Evolutionary conservation across 148 eudicot genomes (phyloP).

Genomic region (Rhododendron kiyosumense): DNA sequence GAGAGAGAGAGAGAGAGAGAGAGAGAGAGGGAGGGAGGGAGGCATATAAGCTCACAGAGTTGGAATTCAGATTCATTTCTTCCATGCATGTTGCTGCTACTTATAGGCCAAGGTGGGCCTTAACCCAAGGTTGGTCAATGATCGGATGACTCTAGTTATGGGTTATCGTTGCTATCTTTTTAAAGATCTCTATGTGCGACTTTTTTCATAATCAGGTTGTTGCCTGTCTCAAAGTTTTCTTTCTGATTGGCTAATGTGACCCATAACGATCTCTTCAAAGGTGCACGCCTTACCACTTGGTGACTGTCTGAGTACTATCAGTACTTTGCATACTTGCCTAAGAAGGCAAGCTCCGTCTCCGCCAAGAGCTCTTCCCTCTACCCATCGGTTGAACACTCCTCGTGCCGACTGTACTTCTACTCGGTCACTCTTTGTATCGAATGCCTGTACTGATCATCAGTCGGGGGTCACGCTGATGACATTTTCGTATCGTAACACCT

Average conservation of each 20-base stretch:
- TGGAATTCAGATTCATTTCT: not conserved
- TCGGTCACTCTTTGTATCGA: not conserved
- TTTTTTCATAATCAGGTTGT: not conserved
- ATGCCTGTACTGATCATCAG: not conserved
- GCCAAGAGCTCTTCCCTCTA: not conserved
- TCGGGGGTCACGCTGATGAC: not conserved
- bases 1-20: too few species aligned
- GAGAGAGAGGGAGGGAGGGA: not conserved
- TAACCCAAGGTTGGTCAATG: not conserved
- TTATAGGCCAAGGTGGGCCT: not conserved
- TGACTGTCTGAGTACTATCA: not conserved
- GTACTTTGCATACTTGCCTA: not conserved
- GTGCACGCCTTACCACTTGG: not conserved
- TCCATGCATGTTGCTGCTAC: not conserved
- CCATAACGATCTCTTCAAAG: not conserved
- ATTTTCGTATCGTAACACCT: not conserved
- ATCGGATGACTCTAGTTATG: not conserved
- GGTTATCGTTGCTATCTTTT: not conserved
- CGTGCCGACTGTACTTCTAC: not conserved
- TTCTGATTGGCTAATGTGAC: not conserved
- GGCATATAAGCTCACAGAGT: not conserved
- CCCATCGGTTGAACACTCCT: not conserved
- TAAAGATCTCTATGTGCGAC: not conserved
- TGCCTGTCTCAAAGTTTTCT: not conserved
- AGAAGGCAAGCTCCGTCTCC: not conserved